Evolutionary conservation across 2,329 filamentous ascomycete species (phyloP).

Genomic region (Penicillium sp.): DNA sequence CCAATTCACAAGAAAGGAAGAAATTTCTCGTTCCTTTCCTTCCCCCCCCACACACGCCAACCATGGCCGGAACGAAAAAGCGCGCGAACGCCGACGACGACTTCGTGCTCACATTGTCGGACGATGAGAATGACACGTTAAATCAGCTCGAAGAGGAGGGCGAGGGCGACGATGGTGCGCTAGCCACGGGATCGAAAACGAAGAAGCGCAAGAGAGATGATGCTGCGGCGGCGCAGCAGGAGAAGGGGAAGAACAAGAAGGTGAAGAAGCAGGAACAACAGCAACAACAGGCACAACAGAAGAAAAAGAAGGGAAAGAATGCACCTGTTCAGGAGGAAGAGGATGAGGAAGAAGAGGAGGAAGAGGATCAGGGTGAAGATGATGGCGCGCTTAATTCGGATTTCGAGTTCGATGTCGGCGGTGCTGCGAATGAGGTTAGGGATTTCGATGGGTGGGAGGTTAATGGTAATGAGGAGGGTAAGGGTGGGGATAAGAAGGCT

Average conservation of each 20-base stretch:
- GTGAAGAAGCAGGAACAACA: constrained; percentile 47
- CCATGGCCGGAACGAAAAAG: no score
- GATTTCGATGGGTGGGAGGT: constrained; percentile 85
- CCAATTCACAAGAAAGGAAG: no score
- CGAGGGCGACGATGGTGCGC: constrained; percentile 21
- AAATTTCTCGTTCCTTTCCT: no score
- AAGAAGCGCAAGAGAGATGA: constrained; percentile 51
- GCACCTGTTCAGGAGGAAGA: no score
- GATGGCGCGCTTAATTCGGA: constrained; percentile 82
- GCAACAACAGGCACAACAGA: no score
- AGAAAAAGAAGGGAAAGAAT: constrained; percentile 35
- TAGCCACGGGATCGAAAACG: no score
- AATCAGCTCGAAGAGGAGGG: constrained; percentile 35
- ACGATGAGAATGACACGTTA: constrained; percentile 44
- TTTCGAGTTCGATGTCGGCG: constrained; percentile 77
- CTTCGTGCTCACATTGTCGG: constrained; percentile 55
- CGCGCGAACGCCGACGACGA: no score
- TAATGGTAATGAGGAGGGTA: constrained; percentile 41
- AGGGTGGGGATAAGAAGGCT: constrained; percentile 48
- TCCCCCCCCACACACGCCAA: constrained; percentile 11
- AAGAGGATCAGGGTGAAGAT: constrained; percentile 55
- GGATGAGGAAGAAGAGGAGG: constrained; percentile 39
- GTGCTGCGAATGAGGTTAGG: constrained; percentile 53
- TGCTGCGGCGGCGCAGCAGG: no score
- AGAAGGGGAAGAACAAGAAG: constrained; percentile 49